These are phyloP conservation scores for Monosporozyma solicola DNA, from an alignment of 805 yeast genomes.

Conservation along the genomic window DNA sequence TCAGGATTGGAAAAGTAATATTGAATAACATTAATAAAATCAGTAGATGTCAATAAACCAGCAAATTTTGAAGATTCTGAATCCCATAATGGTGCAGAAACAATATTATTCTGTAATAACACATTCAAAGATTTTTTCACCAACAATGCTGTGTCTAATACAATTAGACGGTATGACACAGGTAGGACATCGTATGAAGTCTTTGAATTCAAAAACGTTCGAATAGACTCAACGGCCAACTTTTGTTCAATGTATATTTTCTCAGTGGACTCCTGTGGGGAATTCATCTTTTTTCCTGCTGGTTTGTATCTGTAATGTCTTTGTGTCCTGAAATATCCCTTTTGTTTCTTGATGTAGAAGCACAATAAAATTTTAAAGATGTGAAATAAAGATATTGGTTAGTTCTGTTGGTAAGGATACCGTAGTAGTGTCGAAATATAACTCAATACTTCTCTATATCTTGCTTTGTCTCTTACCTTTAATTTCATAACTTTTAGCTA, in stretches of 20 bases:
- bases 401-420: neutral
- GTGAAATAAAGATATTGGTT: too few relatives aligned
- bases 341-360: neutral
- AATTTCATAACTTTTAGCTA: neutral
- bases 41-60: slow-evolving; percentile 84
- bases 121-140: slow-evolving; percentile 89
- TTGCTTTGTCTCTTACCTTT: neutral
- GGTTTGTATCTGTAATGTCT: neutral
- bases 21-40: slow-evolving; percentile 90
- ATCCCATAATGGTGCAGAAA: slow-evolving; percentile 96
- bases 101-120: slow-evolving; percentile 84
- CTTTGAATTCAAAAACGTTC: slow-evolving; percentile 76
- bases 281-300: neutral
- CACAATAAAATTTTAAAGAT: neutral
- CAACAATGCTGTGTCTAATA: slow-evolving; percentile 80
- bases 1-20: slow-evolving; percentile 87
- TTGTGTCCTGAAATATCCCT: neutral
- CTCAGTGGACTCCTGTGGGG: slow-evolving; percentile 4
- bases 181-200: slow-evolving; percentile 96
- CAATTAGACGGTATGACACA: slow-evolving; percentile 85
- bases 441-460: neutral
- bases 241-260: slow-evolving; percentile 42
- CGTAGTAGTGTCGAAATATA: neutral
- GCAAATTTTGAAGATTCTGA: slow-evolving; percentile 83
- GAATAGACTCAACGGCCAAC: slow-evolving; percentile 71